Conservation (phyloP, 2,329 filamentous ascomycete species). For the Pseudodiploospora longispora region DNA sequence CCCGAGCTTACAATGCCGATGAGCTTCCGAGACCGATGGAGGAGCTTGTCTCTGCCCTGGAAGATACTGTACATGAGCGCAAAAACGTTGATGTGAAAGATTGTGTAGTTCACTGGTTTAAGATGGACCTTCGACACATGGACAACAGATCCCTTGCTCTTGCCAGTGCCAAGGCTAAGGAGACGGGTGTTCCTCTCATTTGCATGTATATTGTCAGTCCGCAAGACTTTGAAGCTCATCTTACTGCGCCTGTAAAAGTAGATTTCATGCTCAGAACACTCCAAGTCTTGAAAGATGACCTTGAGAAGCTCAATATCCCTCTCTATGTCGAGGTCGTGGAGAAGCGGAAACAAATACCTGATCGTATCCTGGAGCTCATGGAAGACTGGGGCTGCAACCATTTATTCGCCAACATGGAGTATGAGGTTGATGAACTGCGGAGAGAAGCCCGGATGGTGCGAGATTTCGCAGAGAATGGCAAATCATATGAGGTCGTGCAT, state of each 20-base stretch:
- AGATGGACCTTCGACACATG: slow-evolving; percentile 63
- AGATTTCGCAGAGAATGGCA: slow-evolving; percentile 51
- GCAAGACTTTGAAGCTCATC: slow-evolving; percentile 76
- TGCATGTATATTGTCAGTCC: slow-evolving; percentile 74
- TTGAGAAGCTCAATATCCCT: slow-evolving; percentile 67
- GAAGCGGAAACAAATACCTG: slow-evolving; percentile 53
- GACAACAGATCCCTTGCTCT: slow-evolving; percentile 68
- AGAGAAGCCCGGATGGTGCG: slow-evolving; percentile 62
- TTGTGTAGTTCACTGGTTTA: slow-evolving; percentile 85
- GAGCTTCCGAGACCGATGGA: slow-evolving; percentile 67
- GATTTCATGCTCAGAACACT: slow-evolving; percentile 76
- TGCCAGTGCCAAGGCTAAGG: slow-evolving; percentile 58
- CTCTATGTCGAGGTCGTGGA: slow-evolving; percentile 66
- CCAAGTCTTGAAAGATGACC: slow-evolving; percentile 53
- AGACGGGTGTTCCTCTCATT: slow-evolving; percentile 63
- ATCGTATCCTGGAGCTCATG: slow-evolving; percentile 56
- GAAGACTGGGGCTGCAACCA: slow-evolving; percentile 66
- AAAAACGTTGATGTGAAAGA: slow-evolving; percentile 43
- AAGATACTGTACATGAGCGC: slow-evolving; percentile 49
- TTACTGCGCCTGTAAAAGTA: slow-evolving; percentile 63
- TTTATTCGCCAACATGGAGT: slow-evolving; percentile 78
- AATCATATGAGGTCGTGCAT: slow-evolving; percentile 64
- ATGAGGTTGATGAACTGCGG: slow-evolving; percentile 83
- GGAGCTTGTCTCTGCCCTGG: slow-evolving; percentile 50
- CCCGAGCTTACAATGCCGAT: slow-evolving; percentile 63